A percentile compares a stretch with the other conserved stretches of the same genome.
These are phyloP conservation scores for Wickerhamiella qilinensis DNA, from an alignment of 805 yeast species.

Conservation along the genomic window DNA sequence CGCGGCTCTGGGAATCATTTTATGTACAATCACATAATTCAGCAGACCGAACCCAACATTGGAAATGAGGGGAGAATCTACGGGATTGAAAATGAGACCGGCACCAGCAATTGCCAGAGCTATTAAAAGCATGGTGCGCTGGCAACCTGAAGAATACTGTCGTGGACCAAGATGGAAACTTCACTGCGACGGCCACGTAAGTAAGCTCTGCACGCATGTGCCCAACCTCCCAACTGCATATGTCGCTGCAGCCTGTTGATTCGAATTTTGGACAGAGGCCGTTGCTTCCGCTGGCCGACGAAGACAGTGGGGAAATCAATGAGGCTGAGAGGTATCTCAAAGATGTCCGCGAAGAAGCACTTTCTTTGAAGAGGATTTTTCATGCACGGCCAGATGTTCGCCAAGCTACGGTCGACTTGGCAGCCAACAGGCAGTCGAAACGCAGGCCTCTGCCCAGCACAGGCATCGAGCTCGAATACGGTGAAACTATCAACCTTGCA, in stretches of 20 bases:
- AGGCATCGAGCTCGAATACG: not conserved
- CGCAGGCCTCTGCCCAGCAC: not conserved
- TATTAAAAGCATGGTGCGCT: not conserved
- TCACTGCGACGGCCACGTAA: no score
- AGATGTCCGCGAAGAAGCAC: constrained; percentile 10
- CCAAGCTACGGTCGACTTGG: not conserved
- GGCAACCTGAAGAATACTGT: not conserved
- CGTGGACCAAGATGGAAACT: no score
- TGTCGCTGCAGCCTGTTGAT: constrained; percentile 15
- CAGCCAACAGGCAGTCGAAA: not conserved
- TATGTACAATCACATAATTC: constrained; percentile 4
- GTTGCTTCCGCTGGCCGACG: constrained; percentile 17
- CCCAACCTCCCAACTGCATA: not conserved
- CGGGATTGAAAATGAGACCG: constrained; percentile 10
- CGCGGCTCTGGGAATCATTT: constrained; percentile 14
- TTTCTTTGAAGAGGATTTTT: not conserved
- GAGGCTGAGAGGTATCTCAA: constrained; percentile 6
- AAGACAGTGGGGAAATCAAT: not conserved
- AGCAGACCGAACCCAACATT: constrained; percentile 10
- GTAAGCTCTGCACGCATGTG: not conserved
- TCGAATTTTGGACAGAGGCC: constrained; percentile 17
- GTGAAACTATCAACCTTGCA: not conserved
- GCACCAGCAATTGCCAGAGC: constrained; percentile 1
- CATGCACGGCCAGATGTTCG: not conserved
- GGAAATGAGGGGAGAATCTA: constrained; percentile 7